Percentiles rank a stretch among this genome's conserved stretches.
phyloP scores from a whole-genome alignment of 768 basidiomycete species.

The Crepidotus variabilis region DNA sequence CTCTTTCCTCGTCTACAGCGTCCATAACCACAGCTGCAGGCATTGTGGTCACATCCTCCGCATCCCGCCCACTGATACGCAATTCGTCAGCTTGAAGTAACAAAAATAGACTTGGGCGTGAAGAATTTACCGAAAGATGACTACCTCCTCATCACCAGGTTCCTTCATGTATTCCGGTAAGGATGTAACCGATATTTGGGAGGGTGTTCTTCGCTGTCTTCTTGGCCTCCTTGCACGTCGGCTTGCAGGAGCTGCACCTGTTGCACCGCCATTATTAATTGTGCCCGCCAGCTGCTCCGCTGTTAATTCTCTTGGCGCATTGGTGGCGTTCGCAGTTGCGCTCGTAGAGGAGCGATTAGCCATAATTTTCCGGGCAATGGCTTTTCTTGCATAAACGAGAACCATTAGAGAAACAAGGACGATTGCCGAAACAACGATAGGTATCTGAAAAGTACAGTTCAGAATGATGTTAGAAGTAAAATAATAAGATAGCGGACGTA shows the following conservation, averaged over 20 bases:
- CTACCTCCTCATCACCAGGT: constrained; percentile 78
- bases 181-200: constrained; percentile 75
- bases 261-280: constrained; percentile 29
- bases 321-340: constrained; percentile 2
- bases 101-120: neutral
- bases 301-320: constrained; percentile 33
- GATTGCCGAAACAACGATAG: constrained; percentile 27
- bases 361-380: constrained; percentile 3
- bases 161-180: constrained; percentile 82
- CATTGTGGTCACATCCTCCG: neutral
- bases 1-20: neutral
- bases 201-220: constrained; percentile 60
- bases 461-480: neutral
- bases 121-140: constrained; percentile 47
- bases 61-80: constrained; percentile 1
- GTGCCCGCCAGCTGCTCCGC: constrained; percentile 59
- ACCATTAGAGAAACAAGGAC: constrained; percentile 19
- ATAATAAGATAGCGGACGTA: constrained; percentile 1
- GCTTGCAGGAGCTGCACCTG: constrained; percentile 18
- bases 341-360: constrained; percentile 8
- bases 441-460: constrained; percentile 15
- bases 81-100: neutral
- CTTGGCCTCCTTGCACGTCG: constrained; percentile 29
- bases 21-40: neutral
- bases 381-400: constrained; percentile 14